Evolutionary conservation across 179 eudicot species (phyloP).

Genomic region (Patellifolia procumbens): DNA sequence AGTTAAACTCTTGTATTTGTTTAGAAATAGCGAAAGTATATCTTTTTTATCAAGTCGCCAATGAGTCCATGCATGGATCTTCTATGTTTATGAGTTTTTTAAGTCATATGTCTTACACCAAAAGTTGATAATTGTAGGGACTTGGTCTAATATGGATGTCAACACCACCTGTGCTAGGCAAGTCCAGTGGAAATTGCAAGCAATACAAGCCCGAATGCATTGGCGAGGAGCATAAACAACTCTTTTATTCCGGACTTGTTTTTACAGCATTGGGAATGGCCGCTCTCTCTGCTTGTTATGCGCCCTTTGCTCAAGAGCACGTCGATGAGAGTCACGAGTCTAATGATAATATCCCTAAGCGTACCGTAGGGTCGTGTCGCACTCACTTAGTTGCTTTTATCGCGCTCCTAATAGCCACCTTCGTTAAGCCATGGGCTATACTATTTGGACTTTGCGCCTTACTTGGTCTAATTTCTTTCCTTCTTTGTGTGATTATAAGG

Average conservation of each 20-base stretch:
- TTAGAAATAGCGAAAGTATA: no score
- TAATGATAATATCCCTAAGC: no score
- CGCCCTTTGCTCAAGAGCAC: constrained; percentile 3
- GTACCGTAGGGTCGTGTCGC: no score
- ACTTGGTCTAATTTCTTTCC: neutral
- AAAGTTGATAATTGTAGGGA: constrained; percentile 32
- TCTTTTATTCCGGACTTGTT: constrained; percentile 37
- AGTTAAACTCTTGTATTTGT: no score
- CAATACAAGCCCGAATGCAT: constrained; percentile 45
- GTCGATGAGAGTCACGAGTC: no score
- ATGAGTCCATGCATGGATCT: no score
- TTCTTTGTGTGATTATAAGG: constrained; percentile 24
- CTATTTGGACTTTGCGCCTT: constrained; percentile 7
- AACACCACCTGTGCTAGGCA: constrained; percentile 39
- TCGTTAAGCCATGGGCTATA: constrained; percentile 12
- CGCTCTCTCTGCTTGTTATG: constrained; percentile 27
- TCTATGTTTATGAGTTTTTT: no score
- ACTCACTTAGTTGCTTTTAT: neutral
- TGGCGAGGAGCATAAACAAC: constrained; percentile 32
- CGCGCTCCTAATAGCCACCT: neutral
- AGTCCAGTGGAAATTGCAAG: constrained; percentile 33
- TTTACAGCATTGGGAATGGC: constrained; percentile 41
- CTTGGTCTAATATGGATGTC: constrained; percentile 46
- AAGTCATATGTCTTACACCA: no score
- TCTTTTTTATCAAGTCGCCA: no score